phyloP scores from a whole-genome alignment of 192 early-diverging fungal species.

The Coemansia sp. region DNA sequence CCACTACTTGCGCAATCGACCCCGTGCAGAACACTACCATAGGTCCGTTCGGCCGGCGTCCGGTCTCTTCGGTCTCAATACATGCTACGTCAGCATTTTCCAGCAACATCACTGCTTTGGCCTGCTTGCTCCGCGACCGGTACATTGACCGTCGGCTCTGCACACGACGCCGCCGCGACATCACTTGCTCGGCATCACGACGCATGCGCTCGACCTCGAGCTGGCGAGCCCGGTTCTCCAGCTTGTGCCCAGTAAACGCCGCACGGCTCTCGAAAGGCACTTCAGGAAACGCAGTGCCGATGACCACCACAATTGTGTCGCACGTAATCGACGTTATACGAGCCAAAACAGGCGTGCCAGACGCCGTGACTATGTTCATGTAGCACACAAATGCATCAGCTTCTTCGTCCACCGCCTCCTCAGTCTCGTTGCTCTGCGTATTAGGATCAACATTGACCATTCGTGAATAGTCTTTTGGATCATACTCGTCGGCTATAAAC shows the following conservation, averaged over 20 bases:
- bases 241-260: neutral
- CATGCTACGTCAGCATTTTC: neutral
- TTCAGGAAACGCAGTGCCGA: neutral
- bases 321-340: neutral
- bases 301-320: neutral
- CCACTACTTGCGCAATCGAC: conserved; percentile 34
- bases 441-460: neutral
- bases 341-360: neutral
- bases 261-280: neutral
- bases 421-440: neutral
- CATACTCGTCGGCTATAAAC: neutral
- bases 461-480: neutral
- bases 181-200: neutral
- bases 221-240: neutral
- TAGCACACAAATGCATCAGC: neutral
- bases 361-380: neutral
- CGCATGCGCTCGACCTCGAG: neutral
- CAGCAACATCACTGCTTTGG: neutral
- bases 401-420: neutral
- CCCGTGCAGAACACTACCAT: conserved; percentile 45
- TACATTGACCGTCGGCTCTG: neutral
- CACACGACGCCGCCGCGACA: neutral
- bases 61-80: conserved; percentile 11
- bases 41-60: conserved; percentile 24
- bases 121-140: neutral